phyloP scores from a whole-genome alignment of 2,329 filamentous ascomycete species.

The Aspergillus amoenus region DNA sequence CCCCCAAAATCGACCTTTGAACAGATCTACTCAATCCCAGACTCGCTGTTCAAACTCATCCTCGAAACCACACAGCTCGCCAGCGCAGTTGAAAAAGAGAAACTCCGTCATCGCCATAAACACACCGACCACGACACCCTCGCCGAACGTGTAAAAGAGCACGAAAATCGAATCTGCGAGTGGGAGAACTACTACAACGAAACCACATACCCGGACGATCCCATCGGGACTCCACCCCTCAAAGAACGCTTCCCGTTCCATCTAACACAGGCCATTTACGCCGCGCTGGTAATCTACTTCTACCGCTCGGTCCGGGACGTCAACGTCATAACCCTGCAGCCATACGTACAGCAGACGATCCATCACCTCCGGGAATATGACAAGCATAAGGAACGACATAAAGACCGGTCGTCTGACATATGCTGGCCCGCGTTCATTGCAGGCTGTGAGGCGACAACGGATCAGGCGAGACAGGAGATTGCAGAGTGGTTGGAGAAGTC shows the following conservation, averaged over 20 bases:
- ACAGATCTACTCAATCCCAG: constrained; percentile 4
- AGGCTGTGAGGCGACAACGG: background rate
- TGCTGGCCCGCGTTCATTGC: constrained; percentile 9
- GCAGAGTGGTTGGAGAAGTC: constrained; percentile 4
- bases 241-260: constrained; percentile 9
- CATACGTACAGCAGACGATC: constrained; percentile 8
- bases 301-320: constrained; percentile 6
- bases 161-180: constrained; percentile 2
- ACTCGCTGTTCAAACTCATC: constrained; percentile 8
- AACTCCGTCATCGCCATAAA: background rate
- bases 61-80: constrained; percentile 7
- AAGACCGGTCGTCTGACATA: constrained; percentile 6
- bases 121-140: background rate
- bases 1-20: constrained; percentile 6
- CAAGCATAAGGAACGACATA: constrained; percentile 2
- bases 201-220: background rate
- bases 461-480: background rate
- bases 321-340: background rate
- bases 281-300: constrained; percentile 8
- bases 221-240: background rate
- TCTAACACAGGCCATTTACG: constrained; percentile 5
- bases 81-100: background rate
- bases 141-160: background rate
- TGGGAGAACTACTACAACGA: constrained; percentile 5
- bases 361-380: constrained; percentile 2